Percentiles rank a stretch among this genome's conserved stretches.
phyloP scores from a whole-genome alignment of 1,284 basidiomycete genomes.

The Trichosporon asahii region DNA sequence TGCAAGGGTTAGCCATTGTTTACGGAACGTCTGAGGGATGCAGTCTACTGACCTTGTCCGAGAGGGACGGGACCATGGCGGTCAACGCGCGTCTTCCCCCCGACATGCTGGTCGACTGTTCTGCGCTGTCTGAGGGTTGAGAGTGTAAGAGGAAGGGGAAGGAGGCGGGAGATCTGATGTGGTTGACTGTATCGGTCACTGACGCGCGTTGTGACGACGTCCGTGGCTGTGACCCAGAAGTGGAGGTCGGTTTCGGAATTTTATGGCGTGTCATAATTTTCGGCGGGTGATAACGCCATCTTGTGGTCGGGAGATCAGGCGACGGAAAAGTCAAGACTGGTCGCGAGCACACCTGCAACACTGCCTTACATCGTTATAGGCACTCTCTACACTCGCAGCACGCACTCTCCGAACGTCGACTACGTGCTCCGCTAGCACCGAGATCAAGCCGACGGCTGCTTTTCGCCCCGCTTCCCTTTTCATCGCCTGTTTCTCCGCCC shows the following conservation, averaged over 20 bases:
- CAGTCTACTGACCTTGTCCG: conserved; percentile 23
- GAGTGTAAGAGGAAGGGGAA: conserved; percentile 14
- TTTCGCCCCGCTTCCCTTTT: not conserved
- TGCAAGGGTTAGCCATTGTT: conserved; percentile 15
- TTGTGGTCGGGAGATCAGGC: conserved; percentile 7
- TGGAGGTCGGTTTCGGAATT: not conserved
- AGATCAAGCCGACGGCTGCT: conserved; percentile 1
- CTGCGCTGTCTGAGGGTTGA: not conserved
- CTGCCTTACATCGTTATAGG: conserved; percentile 2
- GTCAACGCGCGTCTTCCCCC: conserved; percentile 16
- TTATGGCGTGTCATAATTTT: conserved; percentile 2
- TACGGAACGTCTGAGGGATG: not conserved
- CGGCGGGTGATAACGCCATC: conserved; percentile 7
- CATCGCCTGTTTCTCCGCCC: no score
- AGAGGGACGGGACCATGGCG: conserved; percentile 22
- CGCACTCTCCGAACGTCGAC: not conserved
- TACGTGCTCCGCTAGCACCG: not conserved
- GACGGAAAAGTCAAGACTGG: conserved; percentile 8
- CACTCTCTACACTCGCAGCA: not conserved
- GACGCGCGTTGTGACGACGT: conserved; percentile 4
- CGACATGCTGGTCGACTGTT: conserved; percentile 15
- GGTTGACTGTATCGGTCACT: not conserved
- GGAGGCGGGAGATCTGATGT: not conserved
- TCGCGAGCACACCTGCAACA: conserved; percentile 8
- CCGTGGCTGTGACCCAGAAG: not conserved